phyloP scores from a whole-genome alignment of 345 rosid species.

The Brassica rapa region DNA sequence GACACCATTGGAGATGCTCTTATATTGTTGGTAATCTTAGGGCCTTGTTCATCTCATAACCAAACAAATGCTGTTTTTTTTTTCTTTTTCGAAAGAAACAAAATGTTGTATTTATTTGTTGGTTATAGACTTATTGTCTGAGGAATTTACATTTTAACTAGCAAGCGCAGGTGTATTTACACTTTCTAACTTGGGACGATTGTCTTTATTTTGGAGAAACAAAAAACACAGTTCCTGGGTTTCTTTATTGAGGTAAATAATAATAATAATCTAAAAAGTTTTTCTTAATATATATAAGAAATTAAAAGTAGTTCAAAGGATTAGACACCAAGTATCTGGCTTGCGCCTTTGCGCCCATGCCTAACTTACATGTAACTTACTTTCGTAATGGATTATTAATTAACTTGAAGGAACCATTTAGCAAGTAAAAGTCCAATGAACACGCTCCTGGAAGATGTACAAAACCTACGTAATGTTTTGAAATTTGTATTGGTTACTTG shows the following conservation, averaged over 20 bases:
- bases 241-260: no score
- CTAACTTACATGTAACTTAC: not conserved
- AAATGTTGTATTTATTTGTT: not conserved
- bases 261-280: not conserved
- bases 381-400: not conserved
- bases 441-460: not conserved
- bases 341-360: no score
- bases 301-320: not conserved
- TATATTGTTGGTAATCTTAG: no score
- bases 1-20: no score
- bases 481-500: not conserved
- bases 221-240: not conserved
- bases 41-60: no score
- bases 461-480: not conserved
- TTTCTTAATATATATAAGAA: no score
- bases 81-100: no score
- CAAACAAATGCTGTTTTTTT: no score
- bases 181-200: not conserved
- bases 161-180: not conserved
- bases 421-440: not conserved
- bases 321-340: no score
- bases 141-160: not conserved
- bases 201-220: not conserved
- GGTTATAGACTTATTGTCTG: no score
- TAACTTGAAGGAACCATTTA: not conserved